Evolutionary conservation across 306 rosid species (phyloP), one percentile per base, ranked within the genome.

Genomic region (Vigna hirtella): DNA sequence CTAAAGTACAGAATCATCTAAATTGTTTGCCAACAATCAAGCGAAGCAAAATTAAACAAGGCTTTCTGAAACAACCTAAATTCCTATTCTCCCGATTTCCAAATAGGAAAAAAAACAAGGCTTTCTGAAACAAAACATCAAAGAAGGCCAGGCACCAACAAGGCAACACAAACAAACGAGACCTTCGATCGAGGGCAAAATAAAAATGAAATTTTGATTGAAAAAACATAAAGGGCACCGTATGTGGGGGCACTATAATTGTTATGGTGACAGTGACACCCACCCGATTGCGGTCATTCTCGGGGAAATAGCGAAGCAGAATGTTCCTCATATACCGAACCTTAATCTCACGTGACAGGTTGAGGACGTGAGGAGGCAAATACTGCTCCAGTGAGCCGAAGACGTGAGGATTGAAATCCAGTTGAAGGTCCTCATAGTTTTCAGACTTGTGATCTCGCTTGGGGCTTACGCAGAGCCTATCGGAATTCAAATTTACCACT

Each of bases 321-420:
- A 92, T 89, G 83, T 71, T 83, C 57, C 85, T 85, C 96, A 95
- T 89, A 79, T 87, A 89, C 17, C 84, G 89, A 77, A 86, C 87
- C 86, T 95, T 95, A 62, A 77, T 65, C 16, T 92, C 97, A 2
- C 95, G 95, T 0, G 97, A 56, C 3, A 63, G 82, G 80, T 65
- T 65, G 75, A 91, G 97, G 86, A 95, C 50, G 56, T 77, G 73
- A 12, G 71, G 79, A 68, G 98, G 97, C 73, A 95, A 77, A 85
- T 95, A 86, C 72, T 70, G 88, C 79, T 95, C 98, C 15, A 95
- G 98, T 16, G 90, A 87, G 83, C 86, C 85, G 87, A 89, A 89
- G 16, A 95, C 87, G 7, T 87, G 83, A 16, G 93, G 98, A 47
- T 87, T 86, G 79, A 91, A 92, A 49, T 91, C 98, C 88, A 86